phyloP scores from a whole-genome alignment of 116 monocot species.

The Posidonia oceanica region DNA sequence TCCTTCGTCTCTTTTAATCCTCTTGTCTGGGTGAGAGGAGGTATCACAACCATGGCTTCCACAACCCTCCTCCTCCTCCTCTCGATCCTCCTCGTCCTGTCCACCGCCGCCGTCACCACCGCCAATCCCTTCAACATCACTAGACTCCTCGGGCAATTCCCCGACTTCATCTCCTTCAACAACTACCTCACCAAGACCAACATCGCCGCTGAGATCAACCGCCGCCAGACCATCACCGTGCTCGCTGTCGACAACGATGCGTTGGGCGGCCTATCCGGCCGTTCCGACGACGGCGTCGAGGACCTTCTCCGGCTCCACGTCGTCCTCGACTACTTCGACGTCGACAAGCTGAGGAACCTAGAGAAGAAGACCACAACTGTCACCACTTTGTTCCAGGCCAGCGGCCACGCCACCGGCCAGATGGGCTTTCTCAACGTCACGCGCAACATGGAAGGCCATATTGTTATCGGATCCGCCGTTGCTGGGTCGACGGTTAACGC shows the following conservation, averaged over 20 bases:
- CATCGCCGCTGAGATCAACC: conserved; percentile 41
- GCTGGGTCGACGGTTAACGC: conserved; percentile 14
- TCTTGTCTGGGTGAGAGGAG: not conserved
- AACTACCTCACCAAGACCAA: conserved; percentile 33
- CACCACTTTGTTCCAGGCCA: conserved; percentile 48
- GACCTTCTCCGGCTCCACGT: conserved; percentile 38
- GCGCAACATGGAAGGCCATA: not conserved
- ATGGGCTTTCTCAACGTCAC: conserved; percentile 45
- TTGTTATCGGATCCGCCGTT: conserved; percentile 32
- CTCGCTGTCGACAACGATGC: conserved; percentile 33
- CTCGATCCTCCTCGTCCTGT: conserved; percentile 16
- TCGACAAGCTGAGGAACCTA: conserved; percentile 24
- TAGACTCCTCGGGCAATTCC: conserved; percentile 21
- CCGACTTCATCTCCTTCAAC: conserved; percentile 40
- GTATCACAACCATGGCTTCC: conserved; percentile 4
- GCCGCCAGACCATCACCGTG: conserved; percentile 35
- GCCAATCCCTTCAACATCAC: conserved; percentile 50
- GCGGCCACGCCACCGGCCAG: conserved; percentile 19
- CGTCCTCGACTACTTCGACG: conserved; percentile 70
- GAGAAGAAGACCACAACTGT: conserved; percentile 10
- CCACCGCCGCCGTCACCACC: conserved; percentile 8
- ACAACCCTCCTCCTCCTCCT: not conserved
- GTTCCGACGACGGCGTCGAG: conserved; percentile 12
- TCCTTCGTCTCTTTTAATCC: not conserved
- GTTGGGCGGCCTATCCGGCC: conserved; percentile 9